phyloP scores from a whole-genome alignment of 768 basidiomycete species.

The Gloeostereum incarnatum region DNA sequence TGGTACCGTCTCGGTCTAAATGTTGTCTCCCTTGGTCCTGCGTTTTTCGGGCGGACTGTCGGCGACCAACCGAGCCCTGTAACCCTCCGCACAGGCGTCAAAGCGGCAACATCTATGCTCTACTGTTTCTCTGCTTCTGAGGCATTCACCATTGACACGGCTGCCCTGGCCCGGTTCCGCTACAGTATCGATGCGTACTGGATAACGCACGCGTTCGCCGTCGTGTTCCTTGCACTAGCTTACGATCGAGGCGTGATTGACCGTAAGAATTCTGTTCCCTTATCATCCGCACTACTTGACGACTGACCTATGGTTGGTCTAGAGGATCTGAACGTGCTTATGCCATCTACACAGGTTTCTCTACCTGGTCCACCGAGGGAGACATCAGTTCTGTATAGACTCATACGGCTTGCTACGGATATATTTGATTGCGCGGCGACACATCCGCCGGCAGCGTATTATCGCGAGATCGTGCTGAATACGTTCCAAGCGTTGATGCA shows the following conservation, averaged over 20 bases:
- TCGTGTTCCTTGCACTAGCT: constrained; percentile 4
- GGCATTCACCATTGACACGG: background rate
- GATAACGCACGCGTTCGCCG: constrained; percentile 6
- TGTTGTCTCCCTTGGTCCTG: constrained; percentile 4
- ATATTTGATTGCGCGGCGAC: constrained; percentile 4
- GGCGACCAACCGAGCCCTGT: background rate
- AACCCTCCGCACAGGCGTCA: constrained; percentile 1
- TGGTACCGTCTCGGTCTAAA: constrained; percentile 1
- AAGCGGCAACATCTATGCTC: constrained; percentile 5
- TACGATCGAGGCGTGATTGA: constrained; percentile 6
- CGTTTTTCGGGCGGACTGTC: constrained; percentile 1
- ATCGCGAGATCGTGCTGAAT: constrained; percentile 6
- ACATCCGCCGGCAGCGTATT: constrained; percentile 4
- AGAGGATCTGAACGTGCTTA: constrained; percentile 3
- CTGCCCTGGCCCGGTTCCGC: background rate
- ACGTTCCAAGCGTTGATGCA: background rate
- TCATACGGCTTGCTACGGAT: constrained; percentile 3
- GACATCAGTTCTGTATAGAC: constrained; percentile 2
- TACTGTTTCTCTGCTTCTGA: constrained; percentile 2
- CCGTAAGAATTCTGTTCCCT: background rate
- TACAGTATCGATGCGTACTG: constrained; percentile 2
- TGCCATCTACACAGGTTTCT: background rate
- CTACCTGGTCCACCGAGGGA: background rate
- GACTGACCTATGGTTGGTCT: no score
- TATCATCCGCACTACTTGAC: background rate